Evolutionary conservation across 352 stramenopile species (phyloP).

Genomic region (Phytophthora colocasiae): DNA sequence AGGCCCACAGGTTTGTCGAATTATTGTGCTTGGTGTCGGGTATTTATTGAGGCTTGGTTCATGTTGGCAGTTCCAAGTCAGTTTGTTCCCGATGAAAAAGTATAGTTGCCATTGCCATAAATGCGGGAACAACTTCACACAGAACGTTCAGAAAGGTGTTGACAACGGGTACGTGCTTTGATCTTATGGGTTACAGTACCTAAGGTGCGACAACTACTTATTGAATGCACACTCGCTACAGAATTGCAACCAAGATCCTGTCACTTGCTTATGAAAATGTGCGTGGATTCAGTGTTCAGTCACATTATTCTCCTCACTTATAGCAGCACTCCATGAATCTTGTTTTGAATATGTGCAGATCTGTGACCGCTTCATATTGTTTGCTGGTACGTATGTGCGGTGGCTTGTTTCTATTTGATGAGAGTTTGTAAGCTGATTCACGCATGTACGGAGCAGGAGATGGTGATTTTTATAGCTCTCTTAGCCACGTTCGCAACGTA

Average conservation of each 20-base stretch:
- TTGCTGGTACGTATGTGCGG: conserved; percentile 57
- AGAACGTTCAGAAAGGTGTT: conserved; percentile 88
- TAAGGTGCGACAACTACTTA: conserved; percentile 1
- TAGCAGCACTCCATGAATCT: conserved; percentile 5
- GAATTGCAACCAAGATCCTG: conserved; percentile 88
- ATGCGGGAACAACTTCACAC: conserved; percentile 71
- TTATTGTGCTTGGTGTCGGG: not conserved
- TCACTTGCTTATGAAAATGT: conserved; percentile 88
- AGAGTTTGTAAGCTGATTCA: conserved; percentile 1
- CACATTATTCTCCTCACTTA: not conserved
- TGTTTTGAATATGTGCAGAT: conserved; percentile 51
- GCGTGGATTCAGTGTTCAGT: conserved; percentile 7
- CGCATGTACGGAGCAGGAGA: conserved; percentile 55
- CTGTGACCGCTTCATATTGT: conserved; percentile 83
- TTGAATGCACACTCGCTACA: conserved; percentile 25
- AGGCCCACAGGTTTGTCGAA: conserved; percentile 66
- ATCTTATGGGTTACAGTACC: not conserved
- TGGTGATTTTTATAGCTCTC: conserved; percentile 88
- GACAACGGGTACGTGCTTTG: conserved; percentile 76
- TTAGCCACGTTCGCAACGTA: conserved; percentile 84
- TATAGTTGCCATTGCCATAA: conserved; percentile 73
- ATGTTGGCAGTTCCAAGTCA: conserved; percentile 77
- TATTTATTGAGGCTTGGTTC: conserved; percentile 3
- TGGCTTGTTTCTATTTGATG: not conserved
- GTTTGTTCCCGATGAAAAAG: conserved; percentile 87